A percentile compares a stretch with the other conserved stretches of the same genome.
These are phyloP conservation scores for Nothophoma quercina DNA, from an alignment of 2,329 filamentous ascomycete genomes.

Conservation along the genomic window DNA sequence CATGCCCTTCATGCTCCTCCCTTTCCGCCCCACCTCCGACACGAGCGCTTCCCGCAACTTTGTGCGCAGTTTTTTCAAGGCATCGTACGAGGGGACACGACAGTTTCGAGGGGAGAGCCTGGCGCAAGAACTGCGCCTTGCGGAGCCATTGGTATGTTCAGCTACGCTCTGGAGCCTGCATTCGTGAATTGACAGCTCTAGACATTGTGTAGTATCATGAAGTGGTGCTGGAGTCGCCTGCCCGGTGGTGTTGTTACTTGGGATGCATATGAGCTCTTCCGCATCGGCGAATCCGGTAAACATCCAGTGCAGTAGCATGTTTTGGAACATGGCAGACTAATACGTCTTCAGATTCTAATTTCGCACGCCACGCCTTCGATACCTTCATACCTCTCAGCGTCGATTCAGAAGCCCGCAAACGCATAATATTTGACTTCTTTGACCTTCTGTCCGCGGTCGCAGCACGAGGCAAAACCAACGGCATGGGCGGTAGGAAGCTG, in stretches of 20 bases:
- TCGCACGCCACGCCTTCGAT: slow-evolving; percentile 91
- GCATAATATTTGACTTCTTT: slow-evolving; percentile 96
- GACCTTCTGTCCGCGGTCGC: slow-evolving; percentile 90
- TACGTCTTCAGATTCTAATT: slow-evolving; percentile 74
- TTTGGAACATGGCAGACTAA: slow-evolving; percentile 29
- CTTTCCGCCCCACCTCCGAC: slow-evolving; percentile 92
- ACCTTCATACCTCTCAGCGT: slow-evolving; percentile 96
- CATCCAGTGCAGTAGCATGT: slow-evolving; percentile 11
- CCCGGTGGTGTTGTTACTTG: slow-evolving; percentile 92
- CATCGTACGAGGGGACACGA: slow-evolving; percentile 64
- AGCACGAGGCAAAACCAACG: slow-evolving; percentile 91
- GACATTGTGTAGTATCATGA: slow-evolving; percentile 92
- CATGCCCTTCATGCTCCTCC: slow-evolving; percentile 89
- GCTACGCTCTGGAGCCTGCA: slow-evolving; percentile 4
- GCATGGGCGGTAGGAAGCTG: slow-evolving; percentile 89
- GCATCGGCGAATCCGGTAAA: slow-evolving; percentile 88
- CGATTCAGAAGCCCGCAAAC: slow-evolving; percentile 82
- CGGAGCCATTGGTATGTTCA: slow-evolving; percentile 83
- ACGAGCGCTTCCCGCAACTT: slow-evolving; percentile 91
- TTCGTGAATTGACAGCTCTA: slow-evolving; percentile 51
- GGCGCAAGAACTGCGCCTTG: slow-evolving; percentile 86
- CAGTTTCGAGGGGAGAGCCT: slow-evolving; percentile 72
- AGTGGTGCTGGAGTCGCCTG: slow-evolving; percentile 98
- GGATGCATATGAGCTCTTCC: slow-evolving; percentile 97
- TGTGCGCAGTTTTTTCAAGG: slow-evolving; percentile 88